Base-by-base conservation (phyloP, 73 alveolate genomes). In the Diophrys appendiculata region DNA sequence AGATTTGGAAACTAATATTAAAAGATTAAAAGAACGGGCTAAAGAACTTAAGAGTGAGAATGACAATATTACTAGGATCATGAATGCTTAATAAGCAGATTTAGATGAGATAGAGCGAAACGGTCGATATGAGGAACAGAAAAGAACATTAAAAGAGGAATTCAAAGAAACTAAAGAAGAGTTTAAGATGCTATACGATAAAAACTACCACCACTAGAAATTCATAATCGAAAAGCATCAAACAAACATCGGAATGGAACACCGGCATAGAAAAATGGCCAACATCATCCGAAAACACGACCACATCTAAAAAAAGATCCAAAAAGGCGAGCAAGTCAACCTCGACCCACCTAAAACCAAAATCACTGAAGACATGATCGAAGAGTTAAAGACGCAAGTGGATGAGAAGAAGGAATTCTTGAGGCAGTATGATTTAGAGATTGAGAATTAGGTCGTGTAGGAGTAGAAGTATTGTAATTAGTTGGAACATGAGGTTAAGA, bases 181-280 rank as follows among this genome's bases (percentile, higher is more conserved):
- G 18, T 18, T 43, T 18, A 5, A 18, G 5, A 18, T 11, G 60
- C 60, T 43, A 5, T 43, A 43, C 60, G 5, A 43, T 18, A 43
- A 43, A 43, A 43, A 43, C 60, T 18, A 43, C 60, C n/a, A 72
- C 11, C 72, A 72, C 18, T 77, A 80, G 64, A 80, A 80, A 54
- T 14, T n/a, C 26, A 34, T 80, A 24, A 72, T 80, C n/a, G 83
- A 72, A 1, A 71, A 70, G 56, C 89, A 80, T 72, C 72, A 72
- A 52, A 18, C 14, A 1, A 23, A 68, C 26, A 77, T 80, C 52
- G 29, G 1, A 33, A 22, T 72, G 18, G 89, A 80, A 28, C 53
- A 80, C 24, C 43, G 35, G 43, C 65, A 52, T 25, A 29, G 83
- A 13, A 80, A 80, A 54, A 80, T 80, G 82, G 65, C n/a, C n/a